These are phyloP conservation scores for Phytophthora fragariaefolia DNA, from an alignment of 352 stramenopile species.

Conservation along the genomic window DNA sequence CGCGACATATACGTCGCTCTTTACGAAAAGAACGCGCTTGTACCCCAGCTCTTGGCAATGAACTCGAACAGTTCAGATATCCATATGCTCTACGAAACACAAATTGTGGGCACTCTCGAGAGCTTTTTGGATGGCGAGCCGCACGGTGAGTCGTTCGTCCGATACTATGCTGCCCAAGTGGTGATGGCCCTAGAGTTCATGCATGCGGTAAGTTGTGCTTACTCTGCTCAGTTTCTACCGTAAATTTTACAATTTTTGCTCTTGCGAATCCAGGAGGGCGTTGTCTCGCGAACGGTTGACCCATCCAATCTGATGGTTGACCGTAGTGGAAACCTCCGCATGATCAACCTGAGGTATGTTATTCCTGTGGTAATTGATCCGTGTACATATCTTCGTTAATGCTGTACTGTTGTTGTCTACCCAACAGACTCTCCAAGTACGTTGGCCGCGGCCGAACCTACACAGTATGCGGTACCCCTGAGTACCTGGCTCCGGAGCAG, in stretches of 20 bases:
- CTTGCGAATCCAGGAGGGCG: slow-evolving; percentile 56
- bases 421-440: slow-evolving; percentile 81
- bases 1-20: slow-evolving; percentile 86
- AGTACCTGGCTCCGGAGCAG: slow-evolving; percentile 87
- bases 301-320: slow-evolving; percentile 85
- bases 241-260: slow-evolving; percentile 10
- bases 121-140: slow-evolving; percentile 74
- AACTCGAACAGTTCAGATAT: slow-evolving; percentile 85
- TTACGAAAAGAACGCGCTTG: slow-evolving; percentile 78
- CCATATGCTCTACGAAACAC: slow-evolving; percentile 81
- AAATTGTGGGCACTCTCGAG: slow-evolving; percentile 85
- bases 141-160: slow-evolving; percentile 80
- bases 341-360: slow-evolving; percentile 80
- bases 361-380: no score
- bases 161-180: slow-evolving; percentile 88
- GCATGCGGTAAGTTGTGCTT: slow-evolving; percentile 53
- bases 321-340: slow-evolving; percentile 80
- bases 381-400: not conserved
- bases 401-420: not conserved
- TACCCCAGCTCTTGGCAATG: slow-evolving; percentile 73
- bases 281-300: slow-evolving; percentile 82
- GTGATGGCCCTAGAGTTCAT: slow-evolving; percentile 85
- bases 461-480: slow-evolving; percentile 86
- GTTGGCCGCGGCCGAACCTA: slow-evolving; percentile 84
- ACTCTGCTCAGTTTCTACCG: not conserved